Base-by-base conservation (phyloP, 805 yeast species). In the Pichia occidentalis region DNA sequence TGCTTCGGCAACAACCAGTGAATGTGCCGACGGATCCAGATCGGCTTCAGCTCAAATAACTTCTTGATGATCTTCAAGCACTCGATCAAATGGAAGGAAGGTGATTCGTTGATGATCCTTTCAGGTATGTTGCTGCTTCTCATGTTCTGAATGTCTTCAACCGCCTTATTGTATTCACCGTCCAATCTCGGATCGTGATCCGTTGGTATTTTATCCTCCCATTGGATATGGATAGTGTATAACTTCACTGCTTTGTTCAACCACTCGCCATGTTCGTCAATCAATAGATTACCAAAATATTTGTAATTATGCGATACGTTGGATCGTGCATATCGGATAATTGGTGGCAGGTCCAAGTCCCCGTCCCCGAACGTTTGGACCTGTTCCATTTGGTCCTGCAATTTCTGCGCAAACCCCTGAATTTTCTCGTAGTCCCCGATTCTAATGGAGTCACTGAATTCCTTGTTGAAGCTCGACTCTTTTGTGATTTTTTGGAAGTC, bases 1-100 rank as follows among this genome's bases (percentile, higher is more conserved):
- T 50, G 65, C 44, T 56, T 53, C 0, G 85, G 80, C 3, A 78
- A 63, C 36, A 77, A 63, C 51, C 71, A 70, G 29, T 67, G 64
- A 17, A 88, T 55, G 46, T 84, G 94, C 46, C 82, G 72, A 39
- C 96, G 70, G 1, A 88, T 71, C 95, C 95, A 88, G 13, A 86
- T 71, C 0, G 96, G 95, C 52, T 90, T 77, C 43, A 68, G 54
- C 1, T 68, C 76, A 53, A 90, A 88, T 22, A 85, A 53, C 10
- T 50, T 48, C 9, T 61, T 51, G 22, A 73, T 51, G 49, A 68
- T 60, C 23, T 63, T 55, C 30, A 74, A 65, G 46, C 77, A 70
- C 35, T 63, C 63, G 24, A 67, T 45, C 13, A 73, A 53, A 34
- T 61, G 65, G 34, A 38, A 53, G 17, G 59, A 50, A 1, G 56